A percentile compares a stretch with the other conserved stretches of the same genome.
Conservation (phyloP, 2,329 filamentous ascomycete species). For the Fusarium sarcochroum region DNA sequence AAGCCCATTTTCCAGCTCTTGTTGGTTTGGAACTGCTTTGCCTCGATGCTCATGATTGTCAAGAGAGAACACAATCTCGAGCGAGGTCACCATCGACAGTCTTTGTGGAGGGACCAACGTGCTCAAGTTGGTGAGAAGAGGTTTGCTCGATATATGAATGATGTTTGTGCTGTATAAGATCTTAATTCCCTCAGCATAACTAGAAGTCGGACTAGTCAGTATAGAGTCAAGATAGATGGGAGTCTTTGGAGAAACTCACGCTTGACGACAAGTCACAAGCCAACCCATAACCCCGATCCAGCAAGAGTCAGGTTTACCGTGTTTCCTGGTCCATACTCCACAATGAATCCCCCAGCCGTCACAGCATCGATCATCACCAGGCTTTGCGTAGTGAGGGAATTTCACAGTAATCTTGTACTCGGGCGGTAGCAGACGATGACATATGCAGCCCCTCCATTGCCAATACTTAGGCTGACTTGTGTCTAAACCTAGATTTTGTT, state of each 20-base stretch:
- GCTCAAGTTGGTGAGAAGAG: background rate
- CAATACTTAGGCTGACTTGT: background rate
- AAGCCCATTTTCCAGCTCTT: background rate
- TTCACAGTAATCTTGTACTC: no score
- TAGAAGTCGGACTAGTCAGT: background rate
- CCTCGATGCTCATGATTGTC: background rate
- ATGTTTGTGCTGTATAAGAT: slow-evolving; percentile 8
- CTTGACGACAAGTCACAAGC: slow-evolving; percentile 3
- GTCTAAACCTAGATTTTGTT: background rate
- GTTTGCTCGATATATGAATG: slow-evolving; percentile 2
- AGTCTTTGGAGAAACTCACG: background rate
- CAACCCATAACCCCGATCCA: slow-evolving; percentile 9
- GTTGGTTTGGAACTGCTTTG: rapidly evolving
- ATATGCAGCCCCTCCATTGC: slow-evolving; percentile 23
- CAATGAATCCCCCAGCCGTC: background rate
- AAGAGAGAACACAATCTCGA: background rate
- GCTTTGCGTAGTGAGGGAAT: background rate
- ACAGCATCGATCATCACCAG: background rate
- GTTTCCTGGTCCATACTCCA: background rate
- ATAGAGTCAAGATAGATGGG: background rate
- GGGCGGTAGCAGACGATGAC: background rate
- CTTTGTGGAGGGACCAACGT: background rate
- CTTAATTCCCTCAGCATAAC: slow-evolving; percentile 1
- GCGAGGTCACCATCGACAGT: background rate
- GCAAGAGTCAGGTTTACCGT: background rate